phyloP scores from a whole-genome alignment of 1,284 basidiomycete genomes.

The Xerocomus amazonicus region DNA sequence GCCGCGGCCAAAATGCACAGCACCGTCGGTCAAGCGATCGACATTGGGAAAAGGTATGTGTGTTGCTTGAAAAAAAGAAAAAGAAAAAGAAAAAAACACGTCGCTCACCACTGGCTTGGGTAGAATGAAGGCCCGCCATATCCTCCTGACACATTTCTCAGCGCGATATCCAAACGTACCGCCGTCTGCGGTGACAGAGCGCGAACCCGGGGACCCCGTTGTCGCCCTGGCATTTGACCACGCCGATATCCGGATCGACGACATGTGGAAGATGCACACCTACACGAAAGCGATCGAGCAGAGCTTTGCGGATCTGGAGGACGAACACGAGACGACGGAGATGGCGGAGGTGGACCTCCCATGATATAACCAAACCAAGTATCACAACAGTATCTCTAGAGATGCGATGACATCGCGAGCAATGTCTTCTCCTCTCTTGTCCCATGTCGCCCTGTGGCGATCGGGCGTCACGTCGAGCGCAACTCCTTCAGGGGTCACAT shows the following conservation, averaged over 20 bases:
- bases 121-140: slow-evolving; percentile 80
- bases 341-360: slow-evolving; percentile 18
- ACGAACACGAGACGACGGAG: slow-evolving; percentile 24
- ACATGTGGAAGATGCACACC: slow-evolving; percentile 77
- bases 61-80: no score
- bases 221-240: slow-evolving; percentile 83
- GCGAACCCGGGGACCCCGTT: slow-evolving; percentile 37
- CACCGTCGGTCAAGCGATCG: slow-evolving; percentile 85
- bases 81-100: neutral
- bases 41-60: slow-evolving; percentile 63
- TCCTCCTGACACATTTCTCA: slow-evolving; percentile 93
- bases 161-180: slow-evolving; percentile 90
- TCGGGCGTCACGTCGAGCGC: slow-evolving; percentile 1
- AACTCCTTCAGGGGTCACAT: slow-evolving; percentile 3
- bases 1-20: slow-evolving; percentile 82
- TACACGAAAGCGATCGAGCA: slow-evolving; percentile 73
- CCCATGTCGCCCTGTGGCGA: slow-evolving; percentile 21
- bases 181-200: slow-evolving; percentile 15
- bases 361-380: neutral
- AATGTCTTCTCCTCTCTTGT: slow-evolving; percentile 41
- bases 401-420: slow-evolving; percentile 50
- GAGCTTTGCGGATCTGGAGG: slow-evolving; percentile 56
- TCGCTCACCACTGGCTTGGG: neutral
- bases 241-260: slow-evolving; percentile 64
- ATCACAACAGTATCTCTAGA: slow-evolving; percentile 35